phyloP scores from a whole-genome alignment of 345 rosid species.

The Salix udensis region DNA sequence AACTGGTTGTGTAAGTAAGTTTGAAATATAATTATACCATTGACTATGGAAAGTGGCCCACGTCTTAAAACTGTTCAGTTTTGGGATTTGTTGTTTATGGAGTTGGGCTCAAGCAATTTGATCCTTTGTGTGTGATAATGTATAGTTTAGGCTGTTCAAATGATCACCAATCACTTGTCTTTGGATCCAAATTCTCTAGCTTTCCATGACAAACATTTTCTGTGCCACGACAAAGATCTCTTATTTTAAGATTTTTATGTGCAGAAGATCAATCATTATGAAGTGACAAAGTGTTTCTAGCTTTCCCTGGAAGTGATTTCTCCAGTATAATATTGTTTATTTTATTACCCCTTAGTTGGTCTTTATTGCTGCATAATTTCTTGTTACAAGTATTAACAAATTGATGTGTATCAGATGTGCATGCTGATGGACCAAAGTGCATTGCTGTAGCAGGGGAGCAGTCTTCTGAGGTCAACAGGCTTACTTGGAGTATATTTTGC shows the following conservation, averaged over 20 bases:
- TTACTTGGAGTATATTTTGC: neutral
- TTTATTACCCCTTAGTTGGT: neutral
- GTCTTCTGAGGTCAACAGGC: conserved; percentile 53
- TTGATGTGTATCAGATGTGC: conserved; percentile 25
- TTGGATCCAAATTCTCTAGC: no score
- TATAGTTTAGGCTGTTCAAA: no score
- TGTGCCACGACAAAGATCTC: no score
- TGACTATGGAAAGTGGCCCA: no score
- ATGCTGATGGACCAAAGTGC: conserved; percentile 41
- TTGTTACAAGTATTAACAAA: neutral
- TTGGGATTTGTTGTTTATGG: no score
- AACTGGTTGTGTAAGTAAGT: no score
- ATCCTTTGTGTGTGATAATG: no score
- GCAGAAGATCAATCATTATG: neutral
- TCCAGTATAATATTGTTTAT: neutral
- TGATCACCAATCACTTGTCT: no score
- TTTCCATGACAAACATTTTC: no score
- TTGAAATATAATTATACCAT: no score
- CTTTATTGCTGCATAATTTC: neutral
- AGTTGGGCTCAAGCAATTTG: no score
- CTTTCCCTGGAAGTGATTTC: neutral
- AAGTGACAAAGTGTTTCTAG: neutral
- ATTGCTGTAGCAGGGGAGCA: conserved; percentile 81
- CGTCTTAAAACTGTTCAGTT: no score
- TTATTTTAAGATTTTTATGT: neutral